Evolutionary conservation across 2,329 filamentous ascomycete genomes (phyloP).

Genomic region (Berkeleyomyces rouxiae): DNA sequence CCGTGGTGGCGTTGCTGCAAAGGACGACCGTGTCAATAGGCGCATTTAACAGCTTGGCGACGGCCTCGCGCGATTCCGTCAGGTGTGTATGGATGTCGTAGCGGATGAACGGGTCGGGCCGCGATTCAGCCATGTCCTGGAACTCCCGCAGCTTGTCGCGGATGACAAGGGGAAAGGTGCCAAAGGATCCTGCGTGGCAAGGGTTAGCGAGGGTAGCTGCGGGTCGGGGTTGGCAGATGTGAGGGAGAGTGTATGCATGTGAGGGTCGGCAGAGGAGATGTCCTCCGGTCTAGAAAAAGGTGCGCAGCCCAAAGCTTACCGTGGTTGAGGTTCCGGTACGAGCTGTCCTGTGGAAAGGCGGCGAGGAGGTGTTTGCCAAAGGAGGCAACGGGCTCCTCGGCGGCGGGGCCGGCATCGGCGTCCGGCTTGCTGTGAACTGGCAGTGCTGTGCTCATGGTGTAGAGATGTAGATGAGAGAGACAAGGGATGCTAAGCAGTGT

Average conservation of each 20-base stretch:
- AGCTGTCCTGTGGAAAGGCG: conserved; percentile 14
- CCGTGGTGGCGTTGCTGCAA: conserved; percentile 65
- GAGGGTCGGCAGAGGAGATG: neutral
- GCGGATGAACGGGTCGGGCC: conserved; percentile 61
- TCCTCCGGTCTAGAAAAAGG: neutral
- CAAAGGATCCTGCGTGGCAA: conserved; percentile 50
- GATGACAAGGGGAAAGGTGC: conserved; percentile 51
- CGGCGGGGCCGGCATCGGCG: neutral
- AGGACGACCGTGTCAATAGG: conserved; percentile 54
- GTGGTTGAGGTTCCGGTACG: conserved; percentile 63
- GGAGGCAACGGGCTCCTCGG: conserved; percentile 1
- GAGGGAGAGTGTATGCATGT: conserved; percentile 9
- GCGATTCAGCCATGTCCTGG: conserved; percentile 48
- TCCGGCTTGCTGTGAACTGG: neutral
- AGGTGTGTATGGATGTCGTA: conserved; percentile 47
- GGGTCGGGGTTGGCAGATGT: neutral
- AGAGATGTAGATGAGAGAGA: neutral
- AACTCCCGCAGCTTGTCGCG: conserved; percentile 42
- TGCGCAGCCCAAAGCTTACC: conserved; percentile 29
- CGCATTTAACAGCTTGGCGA: conserved; percentile 50
- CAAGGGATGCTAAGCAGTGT: neutral
- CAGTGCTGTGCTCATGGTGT: neutral
- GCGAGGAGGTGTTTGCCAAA: conserved; percentile 8
- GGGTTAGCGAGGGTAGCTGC: conserved; percentile 12
- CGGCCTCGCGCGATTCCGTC: conserved; percentile 43